Evolutionary conservation across 2,329 filamentous ascomycete species (phyloP).

Genomic region (Colletotrichum truncatum): DNA sequence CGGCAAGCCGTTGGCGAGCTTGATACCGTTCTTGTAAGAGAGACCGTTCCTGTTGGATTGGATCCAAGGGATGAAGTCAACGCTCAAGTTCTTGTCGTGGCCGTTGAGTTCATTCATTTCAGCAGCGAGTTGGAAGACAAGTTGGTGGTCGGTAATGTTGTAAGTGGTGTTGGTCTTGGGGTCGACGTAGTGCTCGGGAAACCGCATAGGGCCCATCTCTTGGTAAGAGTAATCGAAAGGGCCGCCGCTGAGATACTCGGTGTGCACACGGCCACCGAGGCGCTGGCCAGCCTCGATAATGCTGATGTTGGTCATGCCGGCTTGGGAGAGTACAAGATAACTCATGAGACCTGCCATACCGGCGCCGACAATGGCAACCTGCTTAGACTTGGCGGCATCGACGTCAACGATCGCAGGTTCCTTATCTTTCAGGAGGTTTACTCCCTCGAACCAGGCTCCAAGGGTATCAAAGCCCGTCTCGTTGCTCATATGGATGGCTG

Average conservation of each 20-base stretch:
- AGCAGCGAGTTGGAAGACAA: slow-evolving; percentile 71
- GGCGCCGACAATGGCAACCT: slow-evolving; percentile 71
- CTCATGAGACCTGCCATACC: slow-evolving; percentile 74
- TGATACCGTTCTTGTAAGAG: slow-evolving; percentile 55
- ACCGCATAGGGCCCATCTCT: slow-evolving; percentile 73
- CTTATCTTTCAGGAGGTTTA: slow-evolving; percentile 64
- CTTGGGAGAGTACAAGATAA: slow-evolving; percentile 56
- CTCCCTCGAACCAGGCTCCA: slow-evolving; percentile 74
- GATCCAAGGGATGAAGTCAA: slow-evolving; percentile 72
- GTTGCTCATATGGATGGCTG: slow-evolving; percentile 57
- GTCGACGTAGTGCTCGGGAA: slow-evolving; percentile 62
- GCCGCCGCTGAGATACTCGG: slow-evolving; percentile 67
- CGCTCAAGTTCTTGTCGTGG: slow-evolving; percentile 54
- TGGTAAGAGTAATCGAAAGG: slow-evolving; percentile 74
- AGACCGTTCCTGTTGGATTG: slow-evolving; percentile 65
- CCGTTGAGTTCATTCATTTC: slow-evolving; percentile 68
- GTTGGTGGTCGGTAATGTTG: slow-evolving; percentile 69
- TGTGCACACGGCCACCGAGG: slow-evolving; percentile 71
- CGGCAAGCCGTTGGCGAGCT: slow-evolving; percentile 59
- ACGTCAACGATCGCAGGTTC: slow-evolving; percentile 62
- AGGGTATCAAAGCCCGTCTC: slow-evolving; percentile 54
- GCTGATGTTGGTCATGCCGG: slow-evolving; percentile 67
- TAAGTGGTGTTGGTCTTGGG: slow-evolving; percentile 63
- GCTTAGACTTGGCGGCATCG: slow-evolving; percentile 62
- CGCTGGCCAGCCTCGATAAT: slow-evolving; percentile 69